phyloP scores from a whole-genome alignment of 257 asterid species.

The Rehmannia glutinosa region DNA sequence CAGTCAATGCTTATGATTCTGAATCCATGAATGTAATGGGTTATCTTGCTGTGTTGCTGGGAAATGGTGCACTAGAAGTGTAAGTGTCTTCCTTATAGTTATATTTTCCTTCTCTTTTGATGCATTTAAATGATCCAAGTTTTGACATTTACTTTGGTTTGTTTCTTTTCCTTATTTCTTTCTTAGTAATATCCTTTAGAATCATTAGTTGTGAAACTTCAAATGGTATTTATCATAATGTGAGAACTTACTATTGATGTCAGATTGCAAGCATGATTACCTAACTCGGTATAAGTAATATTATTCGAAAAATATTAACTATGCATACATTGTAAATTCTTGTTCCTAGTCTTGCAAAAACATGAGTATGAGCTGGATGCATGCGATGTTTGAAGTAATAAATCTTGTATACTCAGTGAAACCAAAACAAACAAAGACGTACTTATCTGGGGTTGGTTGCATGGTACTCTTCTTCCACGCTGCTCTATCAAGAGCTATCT shows the following conservation, averaged over 20 bases:
- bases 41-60: constrained; percentile 87
- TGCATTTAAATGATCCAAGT: background rate
- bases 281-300: too few species aligned
- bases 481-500: too few species aligned
- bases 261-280: too few species aligned
- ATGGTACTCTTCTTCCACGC: too few species aligned
- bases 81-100: constrained; percentile 37
- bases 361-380: background rate
- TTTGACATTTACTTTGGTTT: background rate
- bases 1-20: constrained; percentile 38
- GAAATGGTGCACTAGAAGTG: constrained; percentile 97
- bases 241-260: background rate
- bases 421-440: too few species aligned
- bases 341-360: too few species aligned
- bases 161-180: background rate
- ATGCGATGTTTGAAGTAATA: too few species aligned
- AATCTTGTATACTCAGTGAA: too few species aligned
- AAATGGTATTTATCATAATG: background rate
- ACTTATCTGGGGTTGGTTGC: too few species aligned
- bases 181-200: background rate
- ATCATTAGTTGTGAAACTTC: background rate
- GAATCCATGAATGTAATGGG: constrained; percentile 73
- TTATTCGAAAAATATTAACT: too few species aligned
- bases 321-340: too few species aligned
- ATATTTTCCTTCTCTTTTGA: background rate